Base-by-base conservation (phyloP, 2,329 filamentous ascomycete species). In the Didymella segeticola region DNA sequence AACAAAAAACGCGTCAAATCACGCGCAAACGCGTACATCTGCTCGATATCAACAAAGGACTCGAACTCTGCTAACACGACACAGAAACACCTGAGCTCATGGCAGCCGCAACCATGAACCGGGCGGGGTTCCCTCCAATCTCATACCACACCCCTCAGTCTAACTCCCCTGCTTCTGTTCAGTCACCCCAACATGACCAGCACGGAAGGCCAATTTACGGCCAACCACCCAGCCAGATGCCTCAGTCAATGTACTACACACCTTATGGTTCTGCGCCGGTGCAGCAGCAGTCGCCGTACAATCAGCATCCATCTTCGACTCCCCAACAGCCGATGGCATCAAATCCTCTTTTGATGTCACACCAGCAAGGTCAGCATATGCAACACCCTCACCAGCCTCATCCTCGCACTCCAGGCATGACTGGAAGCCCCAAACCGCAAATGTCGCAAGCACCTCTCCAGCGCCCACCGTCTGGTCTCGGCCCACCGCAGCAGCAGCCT, bases 91-190 rank as follows among this genome's bases (percentile, higher is more conserved):
- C 87, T 72, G 85, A 87, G 71, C 79, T 83, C 69, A 89, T 89
- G 86, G 85, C 86, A 59, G 81, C 85, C 64, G 82, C 85, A 64
- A 84, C 85, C 62, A 87, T 88, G 82, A 86, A 85, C 73, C 82
- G 86, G 66, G 77, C 83, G 60, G 67, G 65, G 17, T 96, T 96
- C 74, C 93, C 93, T 65, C 91, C 91, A 56, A 96, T 96, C 72
- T 68, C 68, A 19, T 97, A 97, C 74, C 91, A 97, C 76, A 96
- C 93, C 15, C 92, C 93, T 49, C 93, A 97, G 79, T 96, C 93
- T 51, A 96, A 93, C 77, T 96, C 93, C 49, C 93, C 93, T 42
- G 91, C 91, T 31, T 96, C 93, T 43, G 93, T 97, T 67, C 90
- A 93, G 60, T 97, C 93, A 27, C 89, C 91, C 19, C 91, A 92